Conservation (phyloP, 1,139 yeast genomes). For the Hyphopichia fennica region DNA sequence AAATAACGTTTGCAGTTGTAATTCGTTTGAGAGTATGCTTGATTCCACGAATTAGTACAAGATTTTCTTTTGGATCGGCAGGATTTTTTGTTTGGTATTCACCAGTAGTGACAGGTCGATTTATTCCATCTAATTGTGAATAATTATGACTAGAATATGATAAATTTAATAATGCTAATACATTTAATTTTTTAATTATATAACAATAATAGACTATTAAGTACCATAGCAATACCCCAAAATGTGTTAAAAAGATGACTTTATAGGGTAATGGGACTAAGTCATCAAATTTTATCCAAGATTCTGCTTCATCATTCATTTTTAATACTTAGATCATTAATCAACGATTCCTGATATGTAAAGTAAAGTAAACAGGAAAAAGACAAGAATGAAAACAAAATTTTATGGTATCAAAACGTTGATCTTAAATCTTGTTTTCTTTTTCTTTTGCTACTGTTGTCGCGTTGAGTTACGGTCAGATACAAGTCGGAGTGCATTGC, state of each 20-base stretch:
- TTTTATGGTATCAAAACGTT: too few species aligned
- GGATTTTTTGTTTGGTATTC: conserved; percentile 32
- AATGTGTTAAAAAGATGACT: conserved; percentile 29
- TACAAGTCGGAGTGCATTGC: too few species aligned
- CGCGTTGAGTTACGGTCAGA: too few species aligned
- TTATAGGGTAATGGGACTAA: conserved; percentile 42
- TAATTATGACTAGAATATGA: conserved; percentile 43
- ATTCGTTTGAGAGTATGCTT: conserved; percentile 24
- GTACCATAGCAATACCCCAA: conserved; percentile 39
- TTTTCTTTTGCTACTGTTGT: too few species aligned
- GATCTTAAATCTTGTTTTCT: too few species aligned
- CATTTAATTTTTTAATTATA: conserved; percentile 27
- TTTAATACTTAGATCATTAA: not conserved
- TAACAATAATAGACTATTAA: conserved; percentile 27
- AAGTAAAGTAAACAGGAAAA: too few species aligned
- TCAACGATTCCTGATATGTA: too few species aligned
- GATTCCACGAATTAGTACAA: conserved; percentile 33
- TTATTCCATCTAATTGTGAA: conserved; percentile 21
- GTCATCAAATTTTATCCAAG: conserved; percentile 15
- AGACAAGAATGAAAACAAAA: too few species aligned
- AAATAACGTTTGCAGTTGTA: conserved; percentile 18
- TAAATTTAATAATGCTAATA: conserved; percentile 35
- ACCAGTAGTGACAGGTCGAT: conserved; percentile 23
- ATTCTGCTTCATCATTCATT: conserved; percentile 11
- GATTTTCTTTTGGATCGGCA: conserved; percentile 35